Conservation (phyloP, 257 asterid genomes). For the Oldenlandia corymbosa region DNA sequence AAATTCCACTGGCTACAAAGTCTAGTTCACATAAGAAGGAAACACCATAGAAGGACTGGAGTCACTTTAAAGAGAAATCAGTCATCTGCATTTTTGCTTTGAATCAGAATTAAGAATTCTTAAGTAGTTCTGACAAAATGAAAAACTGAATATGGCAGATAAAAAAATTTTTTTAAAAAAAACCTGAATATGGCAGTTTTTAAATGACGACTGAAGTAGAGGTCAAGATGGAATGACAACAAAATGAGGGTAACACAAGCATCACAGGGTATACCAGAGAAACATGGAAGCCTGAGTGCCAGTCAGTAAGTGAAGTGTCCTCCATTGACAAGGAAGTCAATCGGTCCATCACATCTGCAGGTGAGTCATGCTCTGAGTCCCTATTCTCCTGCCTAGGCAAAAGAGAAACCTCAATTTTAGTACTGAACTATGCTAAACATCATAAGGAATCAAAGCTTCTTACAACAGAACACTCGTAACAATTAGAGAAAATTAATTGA, state of each 20-base stretch:
- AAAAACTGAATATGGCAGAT: too few relatives aligned
- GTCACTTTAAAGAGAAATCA: too few relatives aligned
- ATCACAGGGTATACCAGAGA: conserved; percentile 51
- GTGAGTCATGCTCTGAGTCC: conserved; percentile 58
- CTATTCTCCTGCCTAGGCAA: conserved; percentile 67
- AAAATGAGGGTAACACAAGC: conserved; percentile 18
- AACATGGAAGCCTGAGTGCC: conserved; percentile 94
- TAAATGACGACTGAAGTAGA: background rate
- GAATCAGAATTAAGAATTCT: too few relatives aligned
- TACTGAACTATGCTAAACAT: background rate
- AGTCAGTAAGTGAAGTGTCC: conserved; percentile 68
- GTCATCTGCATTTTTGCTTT: too few relatives aligned
- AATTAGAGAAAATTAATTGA: background rate
- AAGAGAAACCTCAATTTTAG: conserved; percentile 16
- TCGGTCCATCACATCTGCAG: conserved; percentile 48
- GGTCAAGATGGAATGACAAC: background rate
- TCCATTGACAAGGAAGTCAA: conserved; percentile 60
- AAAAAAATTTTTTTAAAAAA: too few relatives aligned
- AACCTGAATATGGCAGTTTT: background rate
- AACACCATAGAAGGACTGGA: too few relatives aligned
- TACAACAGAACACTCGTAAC: background rate
- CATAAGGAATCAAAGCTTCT: background rate
- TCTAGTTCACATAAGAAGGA: background rate
- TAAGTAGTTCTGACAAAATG: too few relatives aligned
- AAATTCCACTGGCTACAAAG: background rate